Evolutionary conservation across 495 filamentous ascomycete species (phyloP).

Genomic region (Penicillium herquei): DNA sequence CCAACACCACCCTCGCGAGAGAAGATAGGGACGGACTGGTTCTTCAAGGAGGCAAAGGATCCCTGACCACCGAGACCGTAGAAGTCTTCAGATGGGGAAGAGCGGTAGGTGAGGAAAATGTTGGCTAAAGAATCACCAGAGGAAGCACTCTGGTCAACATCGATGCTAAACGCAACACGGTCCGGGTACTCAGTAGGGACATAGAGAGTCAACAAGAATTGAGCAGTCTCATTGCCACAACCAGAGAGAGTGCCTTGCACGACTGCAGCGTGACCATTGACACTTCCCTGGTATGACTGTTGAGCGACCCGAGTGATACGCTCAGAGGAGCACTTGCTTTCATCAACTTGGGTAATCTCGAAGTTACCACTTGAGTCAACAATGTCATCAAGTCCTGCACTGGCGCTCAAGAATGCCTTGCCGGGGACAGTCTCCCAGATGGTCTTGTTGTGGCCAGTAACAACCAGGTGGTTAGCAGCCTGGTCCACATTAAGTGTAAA

Average conservation of each 20-base stretch:
- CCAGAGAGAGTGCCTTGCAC: slow-evolving; percentile 17
- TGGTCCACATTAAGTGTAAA: slow-evolving; percentile 14
- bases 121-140: slow-evolving; percentile 10
- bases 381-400: slow-evolving; percentile 17
- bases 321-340: slow-evolving; percentile 20
- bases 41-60: slow-evolving; percentile 30
- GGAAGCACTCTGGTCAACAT: slow-evolving; percentile 9
- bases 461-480: slow-evolving; percentile 11
- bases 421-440: slow-evolving; percentile 24
- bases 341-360: slow-evolving; percentile 24
- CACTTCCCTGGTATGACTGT: slow-evolving; percentile 8
- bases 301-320: slow-evolving; percentile 9
- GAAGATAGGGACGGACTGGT: slow-evolving; percentile 28
- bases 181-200: slow-evolving; percentile 19
- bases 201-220: slow-evolving; percentile 17
- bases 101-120: slow-evolving; percentile 22
- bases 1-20: slow-evolving; percentile 29
- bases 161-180: slow-evolving; percentile 20
- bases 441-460: slow-evolving; percentile 5
- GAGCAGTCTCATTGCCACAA: slow-evolving; percentile 14
- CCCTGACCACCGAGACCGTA: slow-evolving; percentile 29
- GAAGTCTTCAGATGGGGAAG: slow-evolving; percentile 23
- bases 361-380: slow-evolving; percentile 23
- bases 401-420: slow-evolving; percentile 20
- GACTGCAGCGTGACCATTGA: slow-evolving; percentile 16